phyloP scores from a whole-genome alignment of 352 stramenopile genomes.

The Pilasporangium apinafurcum region DNA sequence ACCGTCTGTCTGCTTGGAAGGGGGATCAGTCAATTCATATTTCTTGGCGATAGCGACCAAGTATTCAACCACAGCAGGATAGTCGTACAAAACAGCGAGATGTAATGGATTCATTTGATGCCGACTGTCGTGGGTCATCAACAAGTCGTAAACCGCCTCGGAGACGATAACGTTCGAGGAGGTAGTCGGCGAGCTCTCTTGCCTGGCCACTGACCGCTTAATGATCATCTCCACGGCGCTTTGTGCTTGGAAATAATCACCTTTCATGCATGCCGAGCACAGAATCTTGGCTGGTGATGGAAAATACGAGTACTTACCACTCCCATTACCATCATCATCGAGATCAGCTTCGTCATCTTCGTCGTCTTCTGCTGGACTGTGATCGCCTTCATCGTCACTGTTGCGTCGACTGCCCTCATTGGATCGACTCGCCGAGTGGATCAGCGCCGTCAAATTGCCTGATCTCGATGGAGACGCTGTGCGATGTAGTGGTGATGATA shows the following conservation, averaged over 20 bases:
- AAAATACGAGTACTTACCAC: slow-evolving; percentile 38
- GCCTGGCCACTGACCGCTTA: slow-evolving; percentile 11
- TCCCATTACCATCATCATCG: neutral
- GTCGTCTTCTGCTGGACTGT: slow-evolving; percentile 6
- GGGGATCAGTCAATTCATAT: too few relatives aligned
- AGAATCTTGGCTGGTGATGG: slow-evolving; percentile 57
- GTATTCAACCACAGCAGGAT: slow-evolving; percentile 53
- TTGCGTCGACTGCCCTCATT: neutral
- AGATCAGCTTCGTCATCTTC: slow-evolving; percentile 21
- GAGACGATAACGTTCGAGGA: slow-evolving; percentile 1
- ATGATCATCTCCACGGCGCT: slow-evolving; percentile 56
- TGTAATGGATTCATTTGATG: slow-evolving; percentile 77
- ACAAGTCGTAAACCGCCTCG: slow-evolving; percentile 31
- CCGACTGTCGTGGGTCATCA: slow-evolving; percentile 57
- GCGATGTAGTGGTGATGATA: slow-evolving; percentile 1
- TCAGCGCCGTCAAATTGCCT: slow-evolving; percentile 1
- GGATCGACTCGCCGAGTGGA: slow-evolving; percentile 1
- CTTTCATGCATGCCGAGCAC: slow-evolving; percentile 66
- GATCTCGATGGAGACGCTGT: too few relatives aligned
- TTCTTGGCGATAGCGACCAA: slow-evolving; percentile 36
- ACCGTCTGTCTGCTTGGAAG: too few relatives aligned
- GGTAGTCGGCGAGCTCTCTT: neutral
- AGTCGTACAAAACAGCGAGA: slow-evolving; percentile 70
- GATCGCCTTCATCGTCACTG: slow-evolving; percentile 2
- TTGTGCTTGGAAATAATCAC: slow-evolving; percentile 66